A percentile compares a stretch with the other conserved stretches of the same genome.
Evolutionary conservation across 345 rosid species (phyloP).

Genomic region (Salix exigua): DNA sequence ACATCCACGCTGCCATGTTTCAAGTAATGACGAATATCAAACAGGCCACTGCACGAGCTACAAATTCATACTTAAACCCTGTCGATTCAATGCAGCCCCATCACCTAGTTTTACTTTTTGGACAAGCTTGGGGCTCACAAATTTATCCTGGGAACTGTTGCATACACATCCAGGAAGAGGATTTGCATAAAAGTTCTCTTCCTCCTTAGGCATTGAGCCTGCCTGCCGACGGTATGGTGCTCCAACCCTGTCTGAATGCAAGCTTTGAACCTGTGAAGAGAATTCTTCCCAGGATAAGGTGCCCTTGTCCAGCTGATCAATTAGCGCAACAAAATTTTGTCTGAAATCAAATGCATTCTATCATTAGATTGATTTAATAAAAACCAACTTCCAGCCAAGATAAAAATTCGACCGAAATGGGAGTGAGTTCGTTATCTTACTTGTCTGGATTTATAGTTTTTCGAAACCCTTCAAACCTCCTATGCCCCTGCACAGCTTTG

Average conservation of each 20-base stretch:
- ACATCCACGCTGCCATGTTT: constrained; percentile 3
- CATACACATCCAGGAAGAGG: constrained; percentile 90
- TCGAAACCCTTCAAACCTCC: constrained; percentile 78
- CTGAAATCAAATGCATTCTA: constrained; percentile 37
- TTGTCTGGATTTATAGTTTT: constrained; percentile 86
- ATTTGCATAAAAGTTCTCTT: constrained; percentile 89
- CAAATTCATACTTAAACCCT: constrained; percentile 1
- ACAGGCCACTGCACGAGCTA: constrained; percentile 7
- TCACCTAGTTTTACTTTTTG: constrained; percentile 24
- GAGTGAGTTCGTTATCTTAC: constrained; percentile 23
- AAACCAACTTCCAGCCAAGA: neutral
- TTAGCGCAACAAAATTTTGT: constrained; percentile 56
- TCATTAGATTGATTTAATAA: neutral
- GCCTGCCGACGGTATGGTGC: constrained; percentile 59
- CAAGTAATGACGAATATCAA: neutral
- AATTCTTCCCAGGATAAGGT: constrained; percentile 65
- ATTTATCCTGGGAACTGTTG: constrained; percentile 34
- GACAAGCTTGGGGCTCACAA: constrained; percentile 21
- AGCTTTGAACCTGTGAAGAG: constrained; percentile 55
- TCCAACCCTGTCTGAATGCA: constrained; percentile 67
- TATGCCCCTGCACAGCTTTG: constrained; percentile 92
- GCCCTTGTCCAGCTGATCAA: constrained; percentile 69
- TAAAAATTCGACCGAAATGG: neutral
- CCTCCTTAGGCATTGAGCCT: constrained; percentile 67
- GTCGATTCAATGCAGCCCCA: constrained; percentile 33